Evolutionary conservation across 2,329 filamentous ascomycete genomes (phyloP), one percentile per base, ranked within the genome.

Genomic region (Tolypocladium tropicale): DNA sequence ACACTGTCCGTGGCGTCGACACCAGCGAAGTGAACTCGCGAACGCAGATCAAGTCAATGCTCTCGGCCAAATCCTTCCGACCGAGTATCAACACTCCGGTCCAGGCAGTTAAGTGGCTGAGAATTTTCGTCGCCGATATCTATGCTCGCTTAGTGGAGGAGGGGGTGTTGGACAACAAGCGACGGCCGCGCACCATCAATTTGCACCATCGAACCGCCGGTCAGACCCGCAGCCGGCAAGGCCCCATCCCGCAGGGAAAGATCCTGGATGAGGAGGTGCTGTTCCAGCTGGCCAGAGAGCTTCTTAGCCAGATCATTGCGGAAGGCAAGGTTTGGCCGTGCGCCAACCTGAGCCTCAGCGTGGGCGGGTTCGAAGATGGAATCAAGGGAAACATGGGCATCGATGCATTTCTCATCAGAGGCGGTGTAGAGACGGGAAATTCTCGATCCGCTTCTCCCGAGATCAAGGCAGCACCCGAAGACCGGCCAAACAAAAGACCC

Each of bases 11-110:
- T 12, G 94, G 94, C 1, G 83, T 92, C 58, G 94, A 99, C 69
- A 76, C 78, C 53, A 94, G 88, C 64, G 92, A 96, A 70, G 90
- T 99, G 61, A 96, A 90, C 65, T 82, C 90, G 32, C 80, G 93
- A 53, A 96, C 91, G 1, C 89, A 94, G 65, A 96, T 96, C 75
- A 96, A 97, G 70, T 94, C 89, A 18, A 97, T 99, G 92, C 78
- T 97, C 16, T 96, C 91, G 1, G 92, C 94, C 23, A 99, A 99
- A 68, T 95, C 91, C 0, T 99, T 99, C 66, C 81, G 89, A 30
- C 94, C 94, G 0, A 84, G 80, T 56, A 93, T 97, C 67, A 88
- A 84, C 62, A 86, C 79, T 2, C 74, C 82, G 21, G 90, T 94
- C 25, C 89, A 95, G 68, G 93, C 86, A 1, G 76, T 82, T 28